phyloP scores from a whole-genome alignment of 345 rosid species.

The Camelina hispida region DNA sequence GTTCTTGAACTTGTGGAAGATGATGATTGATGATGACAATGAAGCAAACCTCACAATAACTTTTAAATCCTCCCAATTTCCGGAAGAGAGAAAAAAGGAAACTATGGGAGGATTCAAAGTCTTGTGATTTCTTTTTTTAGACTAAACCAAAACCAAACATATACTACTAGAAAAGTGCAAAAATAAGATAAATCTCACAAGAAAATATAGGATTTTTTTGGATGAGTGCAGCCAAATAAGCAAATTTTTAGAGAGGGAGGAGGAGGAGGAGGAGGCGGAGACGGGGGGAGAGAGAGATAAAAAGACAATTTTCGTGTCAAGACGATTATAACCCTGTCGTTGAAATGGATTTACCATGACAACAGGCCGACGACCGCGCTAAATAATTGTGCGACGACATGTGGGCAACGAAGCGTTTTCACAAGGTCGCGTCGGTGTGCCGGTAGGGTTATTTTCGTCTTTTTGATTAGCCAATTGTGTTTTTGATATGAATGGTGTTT shows the following conservation, averaged over 20 bases:
- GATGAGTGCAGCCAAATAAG: conserved; percentile 40
- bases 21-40: conserved; percentile 13
- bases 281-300: neutral
- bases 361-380: conserved; percentile 20
- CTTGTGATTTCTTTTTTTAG: too few relatives aligned
- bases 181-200: conserved; percentile 9
- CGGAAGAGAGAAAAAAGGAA: neutral
- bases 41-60: conserved; percentile 6
- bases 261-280: conserved; percentile 3
- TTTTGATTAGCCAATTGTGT: neutral
- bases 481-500: too few relatives aligned
- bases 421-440: conserved; percentile 41
- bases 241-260: conserved; percentile 5
- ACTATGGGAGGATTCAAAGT: conserved; percentile 7
- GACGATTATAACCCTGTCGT: conserved; percentile 28
- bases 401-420: conserved; percentile 37
- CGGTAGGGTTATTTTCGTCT: conserved; percentile 24
- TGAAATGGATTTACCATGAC: conserved; percentile 20
- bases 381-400: conserved; percentile 24
- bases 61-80: conserved; percentile 19
- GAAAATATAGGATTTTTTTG: conserved; percentile 12
- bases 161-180: neutral
- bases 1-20: conserved; percentile 10
- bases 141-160: neutral
- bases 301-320: conserved; percentile 24